Percentiles rank a stretch among this genome's conserved stretches.
phyloP scores from a whole-genome alignment of 2,329 filamentous ascomycete species.

The Dactylonectria macrodidyma region DNA sequence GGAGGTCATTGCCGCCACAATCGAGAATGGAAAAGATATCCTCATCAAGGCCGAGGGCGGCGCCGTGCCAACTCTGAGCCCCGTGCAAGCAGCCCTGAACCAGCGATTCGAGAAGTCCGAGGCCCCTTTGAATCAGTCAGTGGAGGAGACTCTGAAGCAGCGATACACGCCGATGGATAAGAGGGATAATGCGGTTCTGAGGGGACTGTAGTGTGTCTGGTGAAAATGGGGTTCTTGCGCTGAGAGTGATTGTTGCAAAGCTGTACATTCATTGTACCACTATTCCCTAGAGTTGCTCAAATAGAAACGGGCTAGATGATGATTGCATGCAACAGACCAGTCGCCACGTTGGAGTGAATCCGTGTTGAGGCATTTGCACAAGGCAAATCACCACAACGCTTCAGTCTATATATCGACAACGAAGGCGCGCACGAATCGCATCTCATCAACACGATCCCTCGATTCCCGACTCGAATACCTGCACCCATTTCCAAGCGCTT shows the following conservation, averaged over 20 bases:
- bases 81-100: constrained; percentile 65
- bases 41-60: constrained; percentile 57
- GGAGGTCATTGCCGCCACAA: constrained; percentile 55
- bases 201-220: constrained; percentile 53
- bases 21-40: constrained; percentile 60
- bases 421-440: not conserved
- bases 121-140: constrained; percentile 61
- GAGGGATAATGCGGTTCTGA: constrained; percentile 61
- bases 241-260: constrained; percentile 36
- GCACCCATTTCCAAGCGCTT: not conserved
- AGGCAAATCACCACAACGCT: constrained; percentile 26
- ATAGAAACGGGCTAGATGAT: constrained; percentile 44
- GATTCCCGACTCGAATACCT: not conserved
- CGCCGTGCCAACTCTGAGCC: constrained; percentile 50
- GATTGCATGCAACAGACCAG: constrained; percentile 37
- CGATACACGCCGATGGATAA: constrained; percentile 66
- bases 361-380: constrained; percentile 13
- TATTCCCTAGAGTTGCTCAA: constrained; percentile 46
- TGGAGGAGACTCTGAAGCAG: constrained; percentile 68
- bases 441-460: constrained; percentile 11
- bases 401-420: constrained; percentile 9
- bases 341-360: constrained; percentile 24
- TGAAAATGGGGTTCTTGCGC: constrained; percentile 25
- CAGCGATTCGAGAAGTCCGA: constrained; percentile 65
- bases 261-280: constrained; percentile 50